Evolutionary conservation across 23 red algal species (phyloP).

Genomic region (Cyanidium caldarium): DNA sequence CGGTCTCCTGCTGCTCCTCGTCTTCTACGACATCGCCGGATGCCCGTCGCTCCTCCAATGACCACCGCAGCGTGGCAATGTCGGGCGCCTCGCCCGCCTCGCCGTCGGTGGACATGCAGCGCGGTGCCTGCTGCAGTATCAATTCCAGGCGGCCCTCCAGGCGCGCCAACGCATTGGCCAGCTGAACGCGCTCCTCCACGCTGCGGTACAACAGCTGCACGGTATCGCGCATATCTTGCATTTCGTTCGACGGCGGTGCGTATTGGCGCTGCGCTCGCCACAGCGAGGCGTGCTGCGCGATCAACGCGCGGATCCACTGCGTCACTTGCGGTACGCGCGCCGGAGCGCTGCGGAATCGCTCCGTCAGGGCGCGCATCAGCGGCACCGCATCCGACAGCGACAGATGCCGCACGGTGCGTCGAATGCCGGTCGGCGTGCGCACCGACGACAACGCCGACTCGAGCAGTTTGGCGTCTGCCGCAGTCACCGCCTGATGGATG

Average conservation of each 20-base stretch:
- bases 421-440: not conserved
- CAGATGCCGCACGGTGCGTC: not conserved
- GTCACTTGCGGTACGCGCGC: not conserved
- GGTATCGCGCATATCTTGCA: not conserved
- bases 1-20: too few species aligned
- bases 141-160: slow-evolving; percentile 1
- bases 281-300: not conserved
- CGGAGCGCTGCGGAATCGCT: not conserved
- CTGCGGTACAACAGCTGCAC: not conserved
- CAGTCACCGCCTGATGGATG: not conserved
- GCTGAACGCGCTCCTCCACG: not conserved
- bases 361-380: not conserved
- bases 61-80: too few species aligned
- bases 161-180: not conserved
- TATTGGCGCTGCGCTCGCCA: not conserved
- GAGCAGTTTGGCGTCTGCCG: not conserved
- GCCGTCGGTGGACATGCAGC: too few species aligned
- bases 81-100: too few species aligned
- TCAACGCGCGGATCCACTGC: not conserved
- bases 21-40: too few species aligned
- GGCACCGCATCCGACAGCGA: not conserved
- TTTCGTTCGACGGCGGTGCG: not conserved
- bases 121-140: not conserved
- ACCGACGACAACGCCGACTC: not conserved
- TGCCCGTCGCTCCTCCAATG: too few species aligned